These are phyloP conservation scores for Sugiyamaella castrensis DNA, from an alignment of 1,139 yeast species.

Conservation along the genomic window DNA sequence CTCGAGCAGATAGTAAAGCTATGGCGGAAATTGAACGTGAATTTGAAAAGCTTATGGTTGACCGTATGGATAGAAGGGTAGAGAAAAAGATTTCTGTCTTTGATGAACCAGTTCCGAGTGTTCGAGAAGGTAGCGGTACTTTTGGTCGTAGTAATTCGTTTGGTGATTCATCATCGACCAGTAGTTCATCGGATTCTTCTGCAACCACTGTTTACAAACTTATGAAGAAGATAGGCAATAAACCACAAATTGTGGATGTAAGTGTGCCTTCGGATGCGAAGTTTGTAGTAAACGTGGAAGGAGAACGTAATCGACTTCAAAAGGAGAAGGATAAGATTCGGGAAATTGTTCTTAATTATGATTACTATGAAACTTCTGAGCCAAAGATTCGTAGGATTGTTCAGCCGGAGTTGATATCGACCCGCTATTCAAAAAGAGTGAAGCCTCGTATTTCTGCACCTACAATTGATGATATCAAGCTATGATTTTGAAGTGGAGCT, in stretches of 20 bases:
- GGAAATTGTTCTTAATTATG: slow-evolving; percentile 30
- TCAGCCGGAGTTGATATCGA: slow-evolving; percentile 23
- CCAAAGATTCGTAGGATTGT: slow-evolving; percentile 13
- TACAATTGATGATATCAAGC: slow-evolving; percentile 7
- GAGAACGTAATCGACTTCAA: slow-evolving; percentile 25
- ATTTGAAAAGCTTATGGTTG: slow-evolving; percentile 36
- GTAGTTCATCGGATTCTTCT: slow-evolving; percentile 13
- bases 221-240: slow-evolving; percentile 29
- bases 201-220: slow-evolving; percentile 15
- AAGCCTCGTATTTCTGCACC: not conserved
- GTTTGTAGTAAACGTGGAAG: slow-evolving; percentile 27
- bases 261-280: slow-evolving; percentile 30
- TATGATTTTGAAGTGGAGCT: not conserved
- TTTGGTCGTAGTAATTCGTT: not conserved
- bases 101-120: slow-evolving; percentile 36
- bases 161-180: slow-evolving; percentile 4
- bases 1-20: slow-evolving; percentile 28
- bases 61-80: slow-evolving; percentile 28
- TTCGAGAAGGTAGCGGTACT: not conserved
- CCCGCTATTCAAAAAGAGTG: slow-evolving; percentile 16
- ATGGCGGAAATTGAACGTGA: slow-evolving; percentile 38
- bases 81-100: slow-evolving; percentile 27
- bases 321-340: slow-evolving; percentile 30
- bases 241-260: slow-evolving; percentile 23
- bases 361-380: slow-evolving; percentile 15